Evolutionary conservation across 23 red algal species (phyloP).

Genomic region (Gracilaria domingensis): DNA sequence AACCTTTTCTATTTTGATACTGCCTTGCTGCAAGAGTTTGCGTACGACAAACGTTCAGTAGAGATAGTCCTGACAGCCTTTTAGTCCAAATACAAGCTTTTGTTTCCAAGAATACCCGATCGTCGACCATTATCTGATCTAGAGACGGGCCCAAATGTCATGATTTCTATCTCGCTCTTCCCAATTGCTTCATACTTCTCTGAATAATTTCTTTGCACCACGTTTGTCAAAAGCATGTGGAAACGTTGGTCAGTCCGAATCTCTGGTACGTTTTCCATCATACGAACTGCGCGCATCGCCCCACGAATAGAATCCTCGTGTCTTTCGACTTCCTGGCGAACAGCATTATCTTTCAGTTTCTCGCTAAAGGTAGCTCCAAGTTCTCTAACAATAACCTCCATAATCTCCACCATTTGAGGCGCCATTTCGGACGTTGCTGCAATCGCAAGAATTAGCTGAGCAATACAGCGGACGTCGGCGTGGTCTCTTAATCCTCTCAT

Average conservation of each 20-base stretch:
- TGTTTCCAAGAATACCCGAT: not conserved
- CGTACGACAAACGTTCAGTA: not conserved
- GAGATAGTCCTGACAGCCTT: not conserved
- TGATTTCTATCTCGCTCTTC: conserved; percentile 54
- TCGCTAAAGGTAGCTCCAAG: conserved; percentile 69
- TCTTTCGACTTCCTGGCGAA: conserved; percentile 84
- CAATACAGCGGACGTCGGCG: conserved; percentile 78
- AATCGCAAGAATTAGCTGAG: conserved; percentile 60
- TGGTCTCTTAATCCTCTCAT: conserved; percentile 80
- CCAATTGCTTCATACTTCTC: conserved; percentile 72
- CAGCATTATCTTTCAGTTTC: conserved; percentile 83
- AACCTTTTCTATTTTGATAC: not conserved
- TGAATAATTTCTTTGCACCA: conserved; percentile 38
- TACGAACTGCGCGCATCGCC: conserved; percentile 63
- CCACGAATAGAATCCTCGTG: conserved; percentile 82
- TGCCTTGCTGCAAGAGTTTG: not conserved
- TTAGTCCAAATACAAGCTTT: conserved; percentile 14
- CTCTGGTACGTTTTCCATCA: conserved; percentile 68
- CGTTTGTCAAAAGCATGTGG: conserved; percentile 60
- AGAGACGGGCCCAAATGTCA: conserved; percentile 48
- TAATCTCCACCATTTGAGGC: conserved; percentile 52
- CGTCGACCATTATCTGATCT: conserved; percentile 1
- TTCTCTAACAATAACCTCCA: conserved; percentile 50
- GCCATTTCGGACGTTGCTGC: conserved; percentile 46
- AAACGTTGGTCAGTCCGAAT: conserved; percentile 39